Percentiles rank a stretch among this genome's conserved stretches.
Evolutionary conservation across 2,329 filamentous ascomycete genomes (phyloP).

Genomic region (Neonectria coccinea): DNA sequence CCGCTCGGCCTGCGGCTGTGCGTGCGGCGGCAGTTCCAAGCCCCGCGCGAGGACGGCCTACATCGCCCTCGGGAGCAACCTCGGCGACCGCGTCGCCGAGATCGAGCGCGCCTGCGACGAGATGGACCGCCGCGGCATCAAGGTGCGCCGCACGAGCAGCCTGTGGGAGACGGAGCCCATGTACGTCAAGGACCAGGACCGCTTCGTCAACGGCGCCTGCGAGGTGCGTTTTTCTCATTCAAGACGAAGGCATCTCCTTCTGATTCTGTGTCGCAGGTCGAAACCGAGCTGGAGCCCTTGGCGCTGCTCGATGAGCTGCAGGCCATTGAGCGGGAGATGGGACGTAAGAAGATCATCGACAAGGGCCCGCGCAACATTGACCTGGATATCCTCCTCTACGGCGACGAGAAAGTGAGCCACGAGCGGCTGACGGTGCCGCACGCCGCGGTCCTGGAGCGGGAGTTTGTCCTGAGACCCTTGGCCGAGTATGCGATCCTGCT

Average conservation of each 20-base stretch:
- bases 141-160: conserved; percentile 82
- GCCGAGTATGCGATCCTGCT: conserved; percentile 70
- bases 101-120: conserved; percentile 86
- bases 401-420: conserved; percentile 71
- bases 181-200: conserved; percentile 91
- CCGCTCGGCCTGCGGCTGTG: conserved; percentile 51
- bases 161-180: conserved; percentile 97
- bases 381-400: conserved; percentile 90
- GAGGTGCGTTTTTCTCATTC: conserved; percentile 70
- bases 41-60: conserved; percentile 68
- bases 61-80: conserved; percentile 91
- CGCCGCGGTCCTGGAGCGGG: conserved; percentile 84
- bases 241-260: not conserved
- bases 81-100: conserved; percentile 85
- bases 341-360: conserved; percentile 85
- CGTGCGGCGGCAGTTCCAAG: conserved; percentile 46
- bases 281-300: conserved; percentile 81
- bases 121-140: conserved; percentile 80
- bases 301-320: conserved; percentile 85
- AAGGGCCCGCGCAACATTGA: conserved; percentile 97
- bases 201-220: conserved; percentile 92
- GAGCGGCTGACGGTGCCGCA: conserved; percentile 88
- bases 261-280: conserved; percentile 68
- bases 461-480: conserved; percentile 91
- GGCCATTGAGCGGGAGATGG: conserved; percentile 82